Evolutionary conservation across 1,139 yeast species (phyloP).

Genomic region (Geotrichum carabidarum): DNA sequence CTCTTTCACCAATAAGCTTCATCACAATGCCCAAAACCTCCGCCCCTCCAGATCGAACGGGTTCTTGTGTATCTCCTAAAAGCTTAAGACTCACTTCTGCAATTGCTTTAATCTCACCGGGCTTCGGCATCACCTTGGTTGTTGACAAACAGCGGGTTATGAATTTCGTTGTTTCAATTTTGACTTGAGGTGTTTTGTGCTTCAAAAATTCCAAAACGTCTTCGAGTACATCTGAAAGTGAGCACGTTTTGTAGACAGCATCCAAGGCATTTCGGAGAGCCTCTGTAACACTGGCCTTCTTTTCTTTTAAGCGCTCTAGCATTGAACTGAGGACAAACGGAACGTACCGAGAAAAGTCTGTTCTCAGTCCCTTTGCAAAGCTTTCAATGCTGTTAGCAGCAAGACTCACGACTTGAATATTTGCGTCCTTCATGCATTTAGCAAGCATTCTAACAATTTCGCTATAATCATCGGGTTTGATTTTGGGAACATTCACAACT

Average conservation of each 20-base stretch:
- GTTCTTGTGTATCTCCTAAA: conserved; percentile 77
- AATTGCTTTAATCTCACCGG: conserved; percentile 51
- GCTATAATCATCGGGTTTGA: conserved; percentile 59
- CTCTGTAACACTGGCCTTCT: conserved; percentile 70
- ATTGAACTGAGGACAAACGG: conserved; percentile 54
- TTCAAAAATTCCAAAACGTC: conserved; percentile 56
- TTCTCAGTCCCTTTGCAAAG: conserved; percentile 63
- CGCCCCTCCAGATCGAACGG: conserved; percentile 74
- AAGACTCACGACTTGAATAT: conserved; percentile 76
- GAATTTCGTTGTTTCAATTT: conserved; percentile 61
- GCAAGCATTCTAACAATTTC: conserved; percentile 57
- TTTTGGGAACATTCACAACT: conserved; percentile 46
- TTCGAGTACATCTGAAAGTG: conserved; percentile 54
- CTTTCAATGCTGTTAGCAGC: conserved; percentile 67
- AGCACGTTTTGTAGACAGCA: conserved; percentile 47
- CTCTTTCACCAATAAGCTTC: conserved; percentile 75
- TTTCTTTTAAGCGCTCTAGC: conserved; percentile 82
- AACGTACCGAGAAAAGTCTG: conserved; percentile 52
- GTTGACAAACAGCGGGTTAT: conserved; percentile 59
- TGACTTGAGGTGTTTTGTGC: conserved; percentile 81
- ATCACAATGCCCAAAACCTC: conserved; percentile 76
- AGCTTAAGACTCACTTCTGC: conserved; percentile 55
- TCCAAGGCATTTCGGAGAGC: conserved; percentile 64
- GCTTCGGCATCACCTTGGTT: conserved; percentile 48
- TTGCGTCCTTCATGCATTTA: conserved; percentile 83